Percentiles rank a stretch among this genome's conserved stretches.
Conservation (phyloP, 192 early-diverging fungal genomes). For the Entrophospora sp. region DNA sequence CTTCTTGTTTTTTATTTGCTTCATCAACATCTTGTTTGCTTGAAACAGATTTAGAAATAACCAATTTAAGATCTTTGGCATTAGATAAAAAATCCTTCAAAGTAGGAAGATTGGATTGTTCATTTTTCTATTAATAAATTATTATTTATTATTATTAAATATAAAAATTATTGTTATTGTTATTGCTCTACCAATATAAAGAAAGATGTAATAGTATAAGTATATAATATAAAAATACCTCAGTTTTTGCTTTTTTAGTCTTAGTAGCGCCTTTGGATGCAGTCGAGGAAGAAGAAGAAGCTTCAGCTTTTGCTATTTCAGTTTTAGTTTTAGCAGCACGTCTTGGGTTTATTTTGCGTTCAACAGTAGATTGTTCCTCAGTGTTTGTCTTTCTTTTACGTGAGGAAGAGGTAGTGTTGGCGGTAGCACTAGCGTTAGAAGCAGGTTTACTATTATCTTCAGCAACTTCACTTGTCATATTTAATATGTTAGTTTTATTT, state of each 20-base stretch:
- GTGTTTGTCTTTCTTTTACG: constrained; percentile 16
- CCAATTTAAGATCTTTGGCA: constrained; percentile 9
- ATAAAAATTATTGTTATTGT: background rate
- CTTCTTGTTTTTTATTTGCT: background rate
- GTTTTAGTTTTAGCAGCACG: constrained; percentile 22
- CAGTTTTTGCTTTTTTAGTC: constrained; percentile 15
- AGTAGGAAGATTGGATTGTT: constrained; percentile 1
- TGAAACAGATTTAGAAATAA: background rate
- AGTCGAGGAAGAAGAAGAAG: background rate
- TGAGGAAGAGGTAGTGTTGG: background rate
- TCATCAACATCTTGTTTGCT: background rate
- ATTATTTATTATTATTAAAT: background rate
- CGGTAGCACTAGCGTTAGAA: no score
- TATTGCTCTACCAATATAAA: no score
- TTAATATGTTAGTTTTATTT: no score
- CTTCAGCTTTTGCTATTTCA: constrained; percentile 18
- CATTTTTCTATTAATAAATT: background rate
- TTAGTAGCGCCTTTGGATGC: background rate
- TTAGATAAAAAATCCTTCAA: constrained; percentile 7
- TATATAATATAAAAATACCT: background rate
- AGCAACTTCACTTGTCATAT: constrained; percentile 1
- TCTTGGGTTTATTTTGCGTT: constrained; percentile 17
- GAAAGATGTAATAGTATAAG: no score
- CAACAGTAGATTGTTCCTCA: background rate
- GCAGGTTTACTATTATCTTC: constrained; percentile 4